A percentile compares a stretch with the other conserved stretches of the same genome.
Evolutionary conservation across 148 eudicot species (phyloP).

Genomic region (Spergularia marina): DNA sequence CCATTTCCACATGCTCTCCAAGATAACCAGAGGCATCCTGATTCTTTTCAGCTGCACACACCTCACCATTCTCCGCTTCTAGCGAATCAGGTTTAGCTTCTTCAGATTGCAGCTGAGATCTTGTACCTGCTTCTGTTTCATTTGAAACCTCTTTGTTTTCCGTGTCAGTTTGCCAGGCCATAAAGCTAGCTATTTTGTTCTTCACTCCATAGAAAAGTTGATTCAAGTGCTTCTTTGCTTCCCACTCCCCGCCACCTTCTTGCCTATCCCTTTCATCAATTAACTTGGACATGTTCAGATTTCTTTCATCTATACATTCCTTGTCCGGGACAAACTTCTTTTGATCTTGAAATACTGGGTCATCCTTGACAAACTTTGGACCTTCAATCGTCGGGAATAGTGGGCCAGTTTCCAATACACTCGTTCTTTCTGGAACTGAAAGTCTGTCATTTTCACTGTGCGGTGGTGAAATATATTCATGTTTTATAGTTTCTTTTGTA

Average conservation of each 20-base stretch:
- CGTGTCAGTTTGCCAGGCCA: constrained; percentile 38
- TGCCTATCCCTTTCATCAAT: constrained; percentile 22
- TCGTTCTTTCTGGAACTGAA: constrained; percentile 8
- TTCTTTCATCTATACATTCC: constrained; percentile 25
- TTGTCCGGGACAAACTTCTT: constrained; percentile 20
- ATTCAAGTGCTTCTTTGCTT: constrained; percentile 41
- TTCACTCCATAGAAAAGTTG: constrained; percentile 42
- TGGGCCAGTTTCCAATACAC: constrained; percentile 31
- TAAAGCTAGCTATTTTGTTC: constrained; percentile 42
- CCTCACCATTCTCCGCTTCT: constrained; percentile 26
- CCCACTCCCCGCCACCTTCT: constrained; percentile 48
- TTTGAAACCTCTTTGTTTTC: constrained; percentile 30
- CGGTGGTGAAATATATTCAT: not conserved
- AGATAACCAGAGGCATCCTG: constrained; percentile 16
- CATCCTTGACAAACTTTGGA: constrained; percentile 18
- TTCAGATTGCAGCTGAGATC: constrained; percentile 33
- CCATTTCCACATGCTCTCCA: constrained; percentile 22
- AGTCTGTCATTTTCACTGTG: constrained; percentile 21
- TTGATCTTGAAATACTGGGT: not conserved
- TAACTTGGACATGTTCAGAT: constrained; percentile 12
- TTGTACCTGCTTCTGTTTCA: constrained; percentile 32
- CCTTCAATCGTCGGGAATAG: constrained; percentile 24
- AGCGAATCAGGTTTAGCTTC: constrained; percentile 23
- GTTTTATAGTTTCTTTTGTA: constrained; percentile 15
- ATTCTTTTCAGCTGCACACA: constrained; percentile 28